Evolutionary conservation across 257 asterid species (phyloP), one percentile per base, ranked within the genome.

Genomic region (Perilla frutescens): DNA sequence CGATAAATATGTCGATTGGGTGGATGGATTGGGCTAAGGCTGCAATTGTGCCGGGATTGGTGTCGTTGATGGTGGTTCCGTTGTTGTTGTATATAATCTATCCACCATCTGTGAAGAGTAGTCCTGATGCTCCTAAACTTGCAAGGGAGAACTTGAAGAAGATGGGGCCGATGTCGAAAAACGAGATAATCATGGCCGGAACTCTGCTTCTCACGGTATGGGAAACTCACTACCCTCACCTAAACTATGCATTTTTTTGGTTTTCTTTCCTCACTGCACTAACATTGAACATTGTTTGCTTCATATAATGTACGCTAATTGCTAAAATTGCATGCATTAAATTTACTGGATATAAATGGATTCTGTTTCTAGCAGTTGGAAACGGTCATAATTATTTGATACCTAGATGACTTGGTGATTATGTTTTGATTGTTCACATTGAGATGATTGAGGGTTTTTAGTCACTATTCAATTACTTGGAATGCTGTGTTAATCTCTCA

Each of bases 1-100:
- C 99, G 0, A 94, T 94, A 5, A 83, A 81, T 81, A 77, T 86
- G 79, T 70, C 89, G 0, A 89, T 94, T 71, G 93, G 92, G 29
- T 94, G 98, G 99, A 90, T 94, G 99, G 99, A 94, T 83, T 94
- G 99, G 99, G 98, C 99, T 43, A 90, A 92, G 87, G 99, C 98
- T 12, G 99, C 99, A 5, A 76, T 94, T n/a, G 97, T 94, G 32
- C 98, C 98, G 0, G 98, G 98, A 31, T 63, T 94, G 77, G 90
- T 88, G 37, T 91, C 98, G 0, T 77, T 94, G 76, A 15, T 87
- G 12, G 96, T 94, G 34, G 99, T 94, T 15, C 98, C 98, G 0
- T 55, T 91, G 76, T 54, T 94, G 74, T 76, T 94, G 76, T 94
- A 91, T 61, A 3, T 91, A 7, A 70, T 94, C 44, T 94, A 91